Evolutionary conservation across 1,284 basidiomycete species (phyloP).

Genomic region (Cutaneotrichosporon sp.): DNA sequence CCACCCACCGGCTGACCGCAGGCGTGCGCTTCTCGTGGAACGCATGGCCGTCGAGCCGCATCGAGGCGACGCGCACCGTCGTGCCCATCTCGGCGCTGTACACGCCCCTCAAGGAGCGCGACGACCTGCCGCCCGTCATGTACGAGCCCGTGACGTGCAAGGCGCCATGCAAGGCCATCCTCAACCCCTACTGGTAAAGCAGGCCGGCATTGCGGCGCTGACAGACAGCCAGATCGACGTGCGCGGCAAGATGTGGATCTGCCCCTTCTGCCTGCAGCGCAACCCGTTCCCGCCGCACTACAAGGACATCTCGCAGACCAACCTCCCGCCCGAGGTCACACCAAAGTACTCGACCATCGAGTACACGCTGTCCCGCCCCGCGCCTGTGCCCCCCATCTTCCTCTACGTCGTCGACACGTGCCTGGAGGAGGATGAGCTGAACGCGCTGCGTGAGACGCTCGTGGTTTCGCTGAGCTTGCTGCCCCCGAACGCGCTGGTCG

Average conservation of each 20-base stretch:
- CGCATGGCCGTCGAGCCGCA: slow-evolving; percentile 95
- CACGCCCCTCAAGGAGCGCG: slow-evolving; percentile 91
- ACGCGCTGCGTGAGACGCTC: slow-evolving; percentile 88
- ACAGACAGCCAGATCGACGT: slow-evolving; percentile 91
- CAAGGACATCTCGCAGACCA: slow-evolving; percentile 97
- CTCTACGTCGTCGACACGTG: slow-evolving; percentile 98
- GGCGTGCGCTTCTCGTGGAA: slow-evolving; percentile 96
- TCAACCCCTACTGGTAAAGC: slow-evolving; percentile 93
- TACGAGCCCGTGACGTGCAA: slow-evolving; percentile 99
- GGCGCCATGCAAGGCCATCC: slow-evolving; percentile 91
- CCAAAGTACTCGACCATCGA: slow-evolving; percentile 99
- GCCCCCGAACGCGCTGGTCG: slow-evolving; percentile 91
- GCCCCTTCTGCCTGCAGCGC: slow-evolving; percentile 94
- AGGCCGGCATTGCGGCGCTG: not conserved
- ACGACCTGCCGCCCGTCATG: slow-evolving; percentile 92
- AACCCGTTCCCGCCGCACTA: slow-evolving; percentile 99
- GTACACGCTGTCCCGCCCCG: slow-evolving; percentile 90
- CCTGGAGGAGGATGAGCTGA: slow-evolving; percentile 92
- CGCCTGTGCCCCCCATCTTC: slow-evolving; percentile 92
- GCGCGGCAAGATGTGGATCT: slow-evolving; percentile 98
- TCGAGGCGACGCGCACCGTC: slow-evolving; percentile 96
- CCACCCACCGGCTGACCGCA: slow-evolving; percentile 45
- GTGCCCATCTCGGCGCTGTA: slow-evolving; percentile 98
- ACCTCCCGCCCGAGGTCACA: slow-evolving; percentile 90
- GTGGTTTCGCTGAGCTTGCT: slow-evolving; percentile 91